Evolutionary conservation across 2,329 filamentous ascomycete species (phyloP), one percentile per base, ranked within the genome.

Genomic region (Cercospora zeae-maydis): DNA sequence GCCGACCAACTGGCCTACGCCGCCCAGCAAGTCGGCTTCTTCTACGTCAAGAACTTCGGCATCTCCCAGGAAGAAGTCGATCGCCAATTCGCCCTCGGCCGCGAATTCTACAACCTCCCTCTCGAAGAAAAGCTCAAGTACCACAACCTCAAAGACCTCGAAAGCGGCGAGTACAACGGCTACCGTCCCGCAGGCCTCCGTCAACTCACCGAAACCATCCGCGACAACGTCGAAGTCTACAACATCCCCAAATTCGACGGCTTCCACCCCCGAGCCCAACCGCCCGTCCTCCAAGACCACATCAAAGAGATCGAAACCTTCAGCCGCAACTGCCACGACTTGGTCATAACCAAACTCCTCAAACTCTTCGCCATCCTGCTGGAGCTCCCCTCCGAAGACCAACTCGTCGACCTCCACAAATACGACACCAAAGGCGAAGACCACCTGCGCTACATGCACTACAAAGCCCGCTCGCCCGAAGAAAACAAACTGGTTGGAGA

Each of bases 31-130:
- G 73, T 78, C 67, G 83, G 84, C 0, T 85, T 88, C 76, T 88
- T 88, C 76, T 87, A 87, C 65, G 81, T 88, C n/a, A 82, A 82
- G 63, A 86, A 87, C 73, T 86, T 83, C 65, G 84, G 84, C 34
- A 78, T 88, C 21, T 76, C 75, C 1, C 83, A 86, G 70, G 83
- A 86, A 54, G 78, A 86, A 70, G 80, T 88, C 1, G 81, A 87
- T 66, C 77, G 78, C 8, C 85, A 88, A 65, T 87, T 87, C 65
- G 83, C 84, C 9, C 78, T 88, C 1, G 85, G 81, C 0, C 82
- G 83, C 57, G 77, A 82, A 31, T 82, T 88, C 65, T 87, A 86
- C 68, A 71, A 80, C 7, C 75, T 87, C 0, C 78, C 84, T 0
- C 75, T 79, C 0, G 81, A 84, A 7, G 84, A 88, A 69, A 88